phyloP scores from a whole-genome alignment of 805 yeast genomes.

The Starmera pachycereana region DNA sequence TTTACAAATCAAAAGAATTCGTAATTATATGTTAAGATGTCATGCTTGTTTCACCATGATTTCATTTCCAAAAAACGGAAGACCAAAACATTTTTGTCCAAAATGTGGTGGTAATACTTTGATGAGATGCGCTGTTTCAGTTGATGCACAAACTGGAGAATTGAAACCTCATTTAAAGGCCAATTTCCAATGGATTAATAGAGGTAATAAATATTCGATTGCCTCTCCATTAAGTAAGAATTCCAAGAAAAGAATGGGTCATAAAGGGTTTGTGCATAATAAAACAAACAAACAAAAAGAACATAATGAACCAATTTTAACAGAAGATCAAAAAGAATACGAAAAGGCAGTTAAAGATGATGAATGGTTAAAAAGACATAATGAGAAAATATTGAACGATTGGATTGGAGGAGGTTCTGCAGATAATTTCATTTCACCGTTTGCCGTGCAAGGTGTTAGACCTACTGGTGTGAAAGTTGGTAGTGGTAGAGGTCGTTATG shows the following conservation, averaged over 20 bases:
- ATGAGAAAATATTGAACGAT: slow-evolving; percentile 75
- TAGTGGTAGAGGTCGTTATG: slow-evolving; percentile 75
- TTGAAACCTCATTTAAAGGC: slow-evolving; percentile 81
- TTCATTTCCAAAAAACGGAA: slow-evolving; percentile 69
- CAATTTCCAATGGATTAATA: slow-evolving; percentile 87
- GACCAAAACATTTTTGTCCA: slow-evolving; percentile 83
- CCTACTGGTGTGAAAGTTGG: slow-evolving; percentile 74
- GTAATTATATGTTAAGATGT: slow-evolving; percentile 92
- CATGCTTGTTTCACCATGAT: slow-evolving; percentile 89
- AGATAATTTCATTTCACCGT: slow-evolving; percentile 82
- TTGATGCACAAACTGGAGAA: slow-evolving; percentile 69
- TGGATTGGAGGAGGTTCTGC: slow-evolving; percentile 96
- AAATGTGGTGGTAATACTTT: slow-evolving; percentile 92
- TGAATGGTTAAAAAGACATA: slow-evolving; percentile 76
- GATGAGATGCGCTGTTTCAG: slow-evolving; percentile 81
- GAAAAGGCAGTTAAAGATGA: slow-evolving; percentile 79
- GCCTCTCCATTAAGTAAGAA: slow-evolving; percentile 84
- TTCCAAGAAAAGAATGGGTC: slow-evolving; percentile 61
- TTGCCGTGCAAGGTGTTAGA: slow-evolving; percentile 52
- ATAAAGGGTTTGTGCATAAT: slow-evolving; percentile 69
- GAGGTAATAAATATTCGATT: slow-evolving; percentile 75
- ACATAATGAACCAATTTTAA: slow-evolving; percentile 42
- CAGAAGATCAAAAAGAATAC: slow-evolving; percentile 95
- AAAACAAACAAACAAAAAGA: slow-evolving; percentile 46
- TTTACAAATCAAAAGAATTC: slow-evolving; percentile 68